Evolutionary conservation across 345 rosid species (phyloP).

Genomic region (Euphorbia peplus): DNA sequence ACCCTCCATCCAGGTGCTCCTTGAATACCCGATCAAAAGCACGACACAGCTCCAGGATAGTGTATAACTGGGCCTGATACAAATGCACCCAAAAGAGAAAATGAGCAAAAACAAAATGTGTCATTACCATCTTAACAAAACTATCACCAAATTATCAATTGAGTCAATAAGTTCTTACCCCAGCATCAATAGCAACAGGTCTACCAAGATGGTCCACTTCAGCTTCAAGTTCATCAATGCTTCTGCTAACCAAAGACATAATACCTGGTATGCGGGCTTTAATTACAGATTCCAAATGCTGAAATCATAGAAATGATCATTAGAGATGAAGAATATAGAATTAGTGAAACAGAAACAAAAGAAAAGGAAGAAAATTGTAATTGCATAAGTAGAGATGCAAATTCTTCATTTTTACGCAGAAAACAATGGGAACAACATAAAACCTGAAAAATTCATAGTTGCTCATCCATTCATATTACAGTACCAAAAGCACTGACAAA

Average conservation of each 20-base stretch:
- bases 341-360: background rate
- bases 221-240: conserved; percentile 31
- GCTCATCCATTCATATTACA: background rate
- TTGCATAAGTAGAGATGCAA: background rate
- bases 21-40: conserved; percentile 86
- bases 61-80: conserved; percentile 74
- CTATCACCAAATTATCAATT: background rate
- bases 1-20: conserved; percentile 98
- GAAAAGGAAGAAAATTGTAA: background rate
- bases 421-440: background rate
- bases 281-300: conserved; percentile 34
- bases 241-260: conserved; percentile 26
- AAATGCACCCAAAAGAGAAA: background rate
- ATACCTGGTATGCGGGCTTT: conserved; percentile 32
- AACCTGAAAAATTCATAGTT: background rate
- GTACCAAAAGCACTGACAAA: background rate
- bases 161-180: conserved; percentile 16
- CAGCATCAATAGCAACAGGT: conserved; percentile 35
- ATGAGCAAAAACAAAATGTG: background rate
- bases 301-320: conserved; percentile 1
- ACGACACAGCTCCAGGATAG: conserved; percentile 75
- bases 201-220: conserved; percentile 31
- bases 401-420: background rate
- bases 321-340: conserved; percentile 3
- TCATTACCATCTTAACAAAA: background rate